Base-by-base conservation (phyloP, 192 early-diverging fungal species). In the Backusella tarrabulga region DNA sequence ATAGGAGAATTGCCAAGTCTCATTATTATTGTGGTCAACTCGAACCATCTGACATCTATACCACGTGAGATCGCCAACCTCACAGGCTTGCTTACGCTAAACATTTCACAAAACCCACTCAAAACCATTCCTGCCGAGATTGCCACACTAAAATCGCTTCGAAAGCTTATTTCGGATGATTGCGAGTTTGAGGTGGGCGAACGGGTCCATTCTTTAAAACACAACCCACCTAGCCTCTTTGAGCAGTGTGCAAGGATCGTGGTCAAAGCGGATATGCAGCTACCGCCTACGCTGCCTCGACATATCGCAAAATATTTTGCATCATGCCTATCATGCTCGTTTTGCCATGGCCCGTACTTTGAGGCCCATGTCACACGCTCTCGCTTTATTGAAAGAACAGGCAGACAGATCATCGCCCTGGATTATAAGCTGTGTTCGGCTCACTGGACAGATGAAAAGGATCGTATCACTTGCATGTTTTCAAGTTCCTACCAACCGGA, bases 311-410 rank as follows among this genome's bases (percentile, higher is more conserved):
- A 76, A 9, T 96, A 95, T 77, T 76, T 97, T 38, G 80, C 83
- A 14, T 87, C 84, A 12, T 86, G 87, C 0, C 77, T 86, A n/a
- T 66, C 73, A 17, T 97, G 95, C 79, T 86, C 90, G 3, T 94
- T 91, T 84, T 97, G 95, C 77, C 79, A 83, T 19, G 95, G 95
- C 8, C 95, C 95, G 14, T 94, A 90, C 73, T 93, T 95, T 78
- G 90, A 94, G 35, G 79, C 78, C 8, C 87, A 68, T 77, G 84
- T 88, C 1, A 83, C 83, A 40, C 88, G 94, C 34, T 84, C 87
- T 44, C 86, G 89, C 26, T 84, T 91, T 21, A 87, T 94, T 68
- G 90, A 91, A 60, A 90, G 92, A 38, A 79, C 77, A 8, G 85
- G 87, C 0, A 76, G 83, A 34, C 80, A 82, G 35, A 35, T 76